Percentiles rank a stretch among this genome's conserved stretches.
Conservation (phyloP, 2,329 filamentous ascomycete species). For the Corynespora cassiicola region DNA sequence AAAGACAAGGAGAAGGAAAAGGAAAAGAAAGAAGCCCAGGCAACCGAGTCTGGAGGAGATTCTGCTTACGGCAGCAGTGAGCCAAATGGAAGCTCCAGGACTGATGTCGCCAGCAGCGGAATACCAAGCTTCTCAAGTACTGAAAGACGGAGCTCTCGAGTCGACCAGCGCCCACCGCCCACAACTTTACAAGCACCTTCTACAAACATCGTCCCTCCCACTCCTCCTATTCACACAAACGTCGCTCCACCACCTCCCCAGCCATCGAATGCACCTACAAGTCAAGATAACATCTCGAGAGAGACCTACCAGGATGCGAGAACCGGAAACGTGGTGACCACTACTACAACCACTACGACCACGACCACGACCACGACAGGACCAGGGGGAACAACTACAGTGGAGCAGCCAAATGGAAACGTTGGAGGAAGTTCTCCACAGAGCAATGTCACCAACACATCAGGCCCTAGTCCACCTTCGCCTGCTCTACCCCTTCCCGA, state of each 20-base stretch:
- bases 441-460: constrained; percentile 36
- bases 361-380: constrained; percentile 44
- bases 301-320: constrained; percentile 39
- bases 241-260: constrained; percentile 6
- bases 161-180: constrained; percentile 28
- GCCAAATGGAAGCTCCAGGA: constrained; percentile 22
- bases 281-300: constrained; percentile 31
- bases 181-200: constrained; percentile 21
- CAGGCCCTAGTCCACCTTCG: constrained; percentile 40
- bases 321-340: constrained; percentile 42
- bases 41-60: constrained; percentile 15
- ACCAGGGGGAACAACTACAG: constrained; percentile 40
- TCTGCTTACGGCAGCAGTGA: constrained; percentile 44
- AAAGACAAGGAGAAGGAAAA: constrained; percentile 39
- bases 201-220: constrained; percentile 29
- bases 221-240: constrained; percentile 18
- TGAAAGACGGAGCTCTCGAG: constrained; percentile 29
- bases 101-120: constrained; percentile 29
- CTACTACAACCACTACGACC: constrained; percentile 44
- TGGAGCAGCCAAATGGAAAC: constrained; percentile 30
- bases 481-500: constrained; percentile 24
- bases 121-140: constrained; percentile 40
- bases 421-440: constrained; percentile 15
- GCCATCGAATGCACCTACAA: constrained; percentile 12
- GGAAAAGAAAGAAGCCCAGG: constrained; percentile 14